Conservation (phyloP, 1,139 yeast species). For the Pichia norvegensis region DNA sequence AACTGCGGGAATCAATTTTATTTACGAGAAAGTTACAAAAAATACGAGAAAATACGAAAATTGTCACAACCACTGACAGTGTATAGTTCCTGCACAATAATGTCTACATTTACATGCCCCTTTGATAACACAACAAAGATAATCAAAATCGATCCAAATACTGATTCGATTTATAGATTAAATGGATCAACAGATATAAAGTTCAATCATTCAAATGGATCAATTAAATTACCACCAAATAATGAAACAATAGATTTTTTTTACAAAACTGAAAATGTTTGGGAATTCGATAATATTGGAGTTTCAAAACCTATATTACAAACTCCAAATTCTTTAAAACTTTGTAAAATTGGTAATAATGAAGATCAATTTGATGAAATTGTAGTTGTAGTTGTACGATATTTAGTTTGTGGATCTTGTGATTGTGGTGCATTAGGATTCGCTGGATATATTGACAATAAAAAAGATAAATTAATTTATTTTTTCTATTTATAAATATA, state of each 20-base stretch:
- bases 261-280: slow-evolving; percentile 41
- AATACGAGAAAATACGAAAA: too few relatives aligned
- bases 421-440: slow-evolving; percentile 70
- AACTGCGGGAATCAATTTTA: too few relatives aligned
- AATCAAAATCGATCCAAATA: slow-evolving; percentile 9
- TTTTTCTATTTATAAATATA: slow-evolving; percentile 12
- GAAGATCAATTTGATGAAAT: slow-evolving; percentile 3
- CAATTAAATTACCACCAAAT: neutral
- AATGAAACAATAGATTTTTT: slow-evolving; percentile 8
- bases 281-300: slow-evolving; percentile 75
- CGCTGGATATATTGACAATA: slow-evolving; percentile 38
- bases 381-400: slow-evolving; percentile 37
- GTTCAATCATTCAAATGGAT: slow-evolving; percentile 1
- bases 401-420: slow-evolving; percentile 63
- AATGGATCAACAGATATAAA: too few relatives aligned
- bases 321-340: slow-evolving; percentile 11
- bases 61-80: too few relatives aligned
- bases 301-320: slow-evolving; percentile 42
- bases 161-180: slow-evolving; percentile 2
- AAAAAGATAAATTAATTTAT: slow-evolving; percentile 22
- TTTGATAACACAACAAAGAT: slow-evolving; percentile 14
- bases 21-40: too few relatives aligned
- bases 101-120: slow-evolving; percentile 14
- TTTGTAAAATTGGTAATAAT: slow-evolving; percentile 12
- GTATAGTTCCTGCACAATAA: too few relatives aligned